Evolutionary conservation across 805 yeast species (phyloP).

Genomic region (Candida railenensis): DNA sequence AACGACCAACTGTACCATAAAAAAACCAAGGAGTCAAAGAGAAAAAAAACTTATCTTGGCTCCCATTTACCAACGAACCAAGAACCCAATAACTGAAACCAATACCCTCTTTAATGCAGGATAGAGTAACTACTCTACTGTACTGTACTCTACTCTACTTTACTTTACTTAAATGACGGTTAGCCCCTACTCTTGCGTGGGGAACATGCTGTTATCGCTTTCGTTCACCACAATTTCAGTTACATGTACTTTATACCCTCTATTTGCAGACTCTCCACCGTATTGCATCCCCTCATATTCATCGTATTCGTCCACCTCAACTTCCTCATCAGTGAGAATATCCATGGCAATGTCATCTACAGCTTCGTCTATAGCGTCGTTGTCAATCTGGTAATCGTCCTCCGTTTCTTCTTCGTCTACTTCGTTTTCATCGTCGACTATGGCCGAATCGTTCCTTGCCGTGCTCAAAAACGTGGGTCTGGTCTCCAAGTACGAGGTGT

Average conservation of each 20-base stretch:
- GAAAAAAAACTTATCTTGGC: no score
- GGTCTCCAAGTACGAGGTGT: slow-evolving; percentile 26
- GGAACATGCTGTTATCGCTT: slow-evolving; percentile 28
- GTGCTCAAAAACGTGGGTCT: slow-evolving; percentile 20
- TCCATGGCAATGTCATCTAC: background rate
- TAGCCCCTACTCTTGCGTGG: no score
- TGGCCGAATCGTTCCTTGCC: slow-evolving; percentile 13
- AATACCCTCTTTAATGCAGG: no score
- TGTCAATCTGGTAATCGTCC: slow-evolving; percentile 4
- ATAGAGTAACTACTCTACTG: no score
- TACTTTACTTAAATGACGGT: no score
- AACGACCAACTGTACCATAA: no score
- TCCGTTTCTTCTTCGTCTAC: slow-evolving; percentile 3
- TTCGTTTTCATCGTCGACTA: slow-evolving; percentile 17
- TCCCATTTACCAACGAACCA: background rate
- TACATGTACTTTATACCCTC: slow-evolving; percentile 37
- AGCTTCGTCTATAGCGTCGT: slow-evolving; percentile 4
- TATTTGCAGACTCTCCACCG: slow-evolving; percentile 20
- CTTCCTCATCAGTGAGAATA: slow-evolving; percentile 7
- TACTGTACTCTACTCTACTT: no score
- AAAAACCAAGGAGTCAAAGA: no score
- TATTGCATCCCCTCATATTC: slow-evolving; percentile 20
- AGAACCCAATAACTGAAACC: no score
- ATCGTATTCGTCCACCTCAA: slow-evolving; percentile 17
- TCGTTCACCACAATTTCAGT: slow-evolving; percentile 41